Evolutionary conservation across 768 basidiomycete species (phyloP), one percentile per base, ranked within the genome.

Genomic region (Inosperma sp.): DNA sequence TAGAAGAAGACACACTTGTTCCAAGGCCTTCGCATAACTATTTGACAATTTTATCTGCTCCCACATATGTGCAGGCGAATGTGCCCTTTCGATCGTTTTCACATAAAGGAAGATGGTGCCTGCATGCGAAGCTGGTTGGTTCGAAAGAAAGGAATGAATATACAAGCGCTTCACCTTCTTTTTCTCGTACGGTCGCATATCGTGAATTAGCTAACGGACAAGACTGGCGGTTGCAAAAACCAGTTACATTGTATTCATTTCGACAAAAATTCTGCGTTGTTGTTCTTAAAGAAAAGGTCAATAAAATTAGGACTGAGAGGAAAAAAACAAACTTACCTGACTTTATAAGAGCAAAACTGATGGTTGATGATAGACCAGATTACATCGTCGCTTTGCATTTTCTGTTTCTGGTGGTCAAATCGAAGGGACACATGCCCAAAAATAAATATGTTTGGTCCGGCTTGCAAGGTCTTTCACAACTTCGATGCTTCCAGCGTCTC

Each of bases 281-380:
- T 1, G 95, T 95, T 69, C 93, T 95, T 65, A 19, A n/a, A 35
- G n/a, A 23, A 19, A n/a, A n/a, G n/a, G 39, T 31, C 14, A 42
- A 48, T 14, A 8, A 57, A 49, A 47, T 59, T 46, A 54, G 56
- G 43, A 22, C 33, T 7, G 23, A 34, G 41, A 23, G 31, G 13
- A 21, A 25, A 35, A 26, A 39, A 51, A 29, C 4, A 39, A 8
- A 75, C 90, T 65, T 60, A 94, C 95, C 95, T 98, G 77, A 99
- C 94, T 88, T 97, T 98, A 71, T 95, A 99, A 0, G 95, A 96
- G 75, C 96, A 99, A 68, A 97, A 97, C 61, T 93, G 91, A 50
- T 82, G 79, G 69, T 91, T 92, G 65, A 94, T 93, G 25, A 93
- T 89, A 16, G 84, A 89, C 95, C 95, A 99, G 57, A 99, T 97